A percentile compares a stretch with the other conserved stretches of the same genome.
Evolutionary conservation across 2,329 filamentous ascomycete genomes (phyloP).

Genomic region (Neofusicoccum sp.): DNA sequence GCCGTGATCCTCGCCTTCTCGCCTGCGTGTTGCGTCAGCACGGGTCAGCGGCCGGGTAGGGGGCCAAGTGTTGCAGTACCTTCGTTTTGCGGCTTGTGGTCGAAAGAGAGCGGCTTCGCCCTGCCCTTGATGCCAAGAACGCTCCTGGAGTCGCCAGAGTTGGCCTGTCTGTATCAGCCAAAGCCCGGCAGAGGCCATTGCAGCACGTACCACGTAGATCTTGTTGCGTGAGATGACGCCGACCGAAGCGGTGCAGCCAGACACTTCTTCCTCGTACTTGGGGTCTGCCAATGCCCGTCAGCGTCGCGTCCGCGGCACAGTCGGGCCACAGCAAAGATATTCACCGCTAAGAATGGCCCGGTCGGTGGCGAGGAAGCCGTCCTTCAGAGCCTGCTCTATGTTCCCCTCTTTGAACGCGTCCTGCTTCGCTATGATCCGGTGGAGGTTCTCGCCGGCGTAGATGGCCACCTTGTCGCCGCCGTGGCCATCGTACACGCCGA

Average conservation of each 20-base stretch:
- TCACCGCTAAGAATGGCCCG: slow-evolving; percentile 92
- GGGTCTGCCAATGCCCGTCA: slow-evolving; percentile 64
- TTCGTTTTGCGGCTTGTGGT: slow-evolving; percentile 99
- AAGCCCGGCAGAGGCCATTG: not conserved
- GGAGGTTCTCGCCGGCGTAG: slow-evolving; percentile 88
- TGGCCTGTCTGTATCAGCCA: slow-evolving; percentile 62
- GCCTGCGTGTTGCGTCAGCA: slow-evolving; percentile 51
- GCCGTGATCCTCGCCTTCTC: slow-evolving; percentile 96
- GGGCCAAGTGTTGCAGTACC: slow-evolving; percentile 52
- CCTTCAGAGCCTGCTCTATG: slow-evolving; percentile 93
- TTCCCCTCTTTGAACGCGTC: slow-evolving; percentile 88
- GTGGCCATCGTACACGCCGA: slow-evolving; percentile 97
- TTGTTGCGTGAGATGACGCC: slow-evolving; percentile 85
- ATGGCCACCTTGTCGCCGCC: slow-evolving; percentile 94
- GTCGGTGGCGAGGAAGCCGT: slow-evolving; percentile 95
- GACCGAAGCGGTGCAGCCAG: slow-evolving; percentile 93
- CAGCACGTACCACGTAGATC: slow-evolving; percentile 81
- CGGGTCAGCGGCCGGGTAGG: slow-evolving; percentile 9
- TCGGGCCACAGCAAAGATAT: not conserved
- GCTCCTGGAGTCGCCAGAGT: slow-evolving; percentile 92
- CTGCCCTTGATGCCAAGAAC: slow-evolving; percentile 95
- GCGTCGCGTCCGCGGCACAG: slow-evolving; percentile 22
- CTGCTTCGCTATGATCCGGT: slow-evolving; percentile 92
- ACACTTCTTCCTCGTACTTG: slow-evolving; percentile 95
- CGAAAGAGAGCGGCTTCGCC: slow-evolving; percentile 96